These are phyloP conservation scores for Moelleriella libera DNA, from an alignment of 2,329 filamentous ascomycete species.

Conservation along the genomic window DNA sequence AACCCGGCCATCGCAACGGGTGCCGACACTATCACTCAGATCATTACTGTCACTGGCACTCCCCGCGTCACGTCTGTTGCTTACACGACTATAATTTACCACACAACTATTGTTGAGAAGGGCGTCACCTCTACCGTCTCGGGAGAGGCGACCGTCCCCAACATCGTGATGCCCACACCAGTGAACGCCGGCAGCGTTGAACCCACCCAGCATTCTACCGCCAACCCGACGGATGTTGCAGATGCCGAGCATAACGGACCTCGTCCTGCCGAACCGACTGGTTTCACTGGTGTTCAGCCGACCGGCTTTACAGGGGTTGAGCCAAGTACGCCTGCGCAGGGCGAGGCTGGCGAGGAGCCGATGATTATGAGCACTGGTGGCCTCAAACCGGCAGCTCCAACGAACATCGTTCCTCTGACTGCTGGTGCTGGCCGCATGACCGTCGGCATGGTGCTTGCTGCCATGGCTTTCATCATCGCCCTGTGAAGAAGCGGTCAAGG, in stretches of 20 bases:
- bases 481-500: slow-evolving; percentile 22
- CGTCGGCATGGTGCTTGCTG: slow-evolving; percentile 28
- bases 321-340: background rate
- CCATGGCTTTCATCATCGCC: slow-evolving; percentile 28
- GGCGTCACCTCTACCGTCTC: too few species aligned
- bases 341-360: background rate
- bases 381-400: slow-evolving; percentile 17
- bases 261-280: too few species aligned
- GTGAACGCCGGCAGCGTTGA: too few species aligned
- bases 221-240: too few species aligned
- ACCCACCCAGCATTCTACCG: too few species aligned
- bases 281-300: too few species aligned
- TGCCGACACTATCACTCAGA: slow-evolving; percentile 48
- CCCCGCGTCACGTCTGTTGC: slow-evolving; percentile 34
- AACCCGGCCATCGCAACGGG: slow-evolving; percentile 82
- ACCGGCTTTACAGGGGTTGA: too few species aligned
- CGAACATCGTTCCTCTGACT: slow-evolving; percentile 19
- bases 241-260: too few species aligned
- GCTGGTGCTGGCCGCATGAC: slow-evolving; percentile 24
- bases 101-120: slow-evolving; percentile 30
- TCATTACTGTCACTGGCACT: slow-evolving; percentile 38
- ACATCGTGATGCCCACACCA: too few species aligned
- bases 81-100: slow-evolving; percentile 31
- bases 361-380: slow-evolving; percentile 14
- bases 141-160: too few species aligned